Evolutionary conservation across 305 asterid genomes (phyloP), one percentile per base, ranked within the genome.

Genomic region (Fraxinus sp.): DNA sequence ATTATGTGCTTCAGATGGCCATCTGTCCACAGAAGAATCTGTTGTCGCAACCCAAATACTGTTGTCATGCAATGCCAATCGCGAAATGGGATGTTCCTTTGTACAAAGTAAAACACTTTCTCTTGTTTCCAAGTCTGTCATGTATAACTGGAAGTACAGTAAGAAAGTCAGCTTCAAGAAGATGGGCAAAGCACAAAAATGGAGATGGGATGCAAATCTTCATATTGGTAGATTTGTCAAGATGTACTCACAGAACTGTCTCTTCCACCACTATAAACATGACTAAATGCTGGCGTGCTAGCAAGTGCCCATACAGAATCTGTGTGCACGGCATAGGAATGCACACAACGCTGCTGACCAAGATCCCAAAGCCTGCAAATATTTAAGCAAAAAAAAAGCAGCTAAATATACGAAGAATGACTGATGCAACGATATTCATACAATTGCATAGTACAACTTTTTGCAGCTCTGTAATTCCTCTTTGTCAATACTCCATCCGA

Each of bases 241-340:
- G 72, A 44, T 70, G 79, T 85, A 90, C 98, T 92, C 89, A 96
- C 99, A 52, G 99, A 96, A 86, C 82, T 95, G 89, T 96, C 99
- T 85, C 95, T 92, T 86, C 99, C 99, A 84, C 99, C 98, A 85
- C 99, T 96, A 87, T 96, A 96, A 76, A 96, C 99, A 84, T 96
- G 98, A 89, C 94, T 91, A 87, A 96, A 96, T 70, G 97, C 85
- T 74, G 98, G 94, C 57, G 98, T 92, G 91, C 97, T 93, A 30
- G 99, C 98, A 84, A 96, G 97, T 46, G 99, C 95, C 99, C 99
- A 96, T 59, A 96, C 98, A 88, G 99, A 96, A 87, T 96, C 99
- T 74, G 95, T 91, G 86, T 96, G 99, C 88, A 96, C 99, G 78
- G 99, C 99, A 88, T 96, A 96, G 73, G 99, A 93, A 88, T 96